A percentile compares a stretch with the other conserved stretches of the same genome.
Evolutionary conservation across 495 filamentous ascomycete species (phyloP).

Genomic region (Daldinia caldariorum): DNA sequence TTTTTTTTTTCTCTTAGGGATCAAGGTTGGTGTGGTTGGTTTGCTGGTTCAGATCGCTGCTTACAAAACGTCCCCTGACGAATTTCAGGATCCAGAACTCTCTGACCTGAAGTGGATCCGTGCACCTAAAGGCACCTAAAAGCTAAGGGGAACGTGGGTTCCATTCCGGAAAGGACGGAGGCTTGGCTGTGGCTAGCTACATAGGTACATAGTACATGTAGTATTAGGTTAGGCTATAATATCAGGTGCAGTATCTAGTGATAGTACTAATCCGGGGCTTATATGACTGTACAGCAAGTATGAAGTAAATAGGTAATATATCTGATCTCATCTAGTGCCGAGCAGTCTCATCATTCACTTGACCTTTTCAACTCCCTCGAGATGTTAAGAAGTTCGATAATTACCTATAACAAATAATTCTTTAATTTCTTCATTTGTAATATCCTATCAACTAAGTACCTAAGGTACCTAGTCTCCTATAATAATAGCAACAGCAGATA

Average conservation of each 20-base stretch:
- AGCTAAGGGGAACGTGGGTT: neutral
- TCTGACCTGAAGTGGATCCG: constrained; percentile 3
- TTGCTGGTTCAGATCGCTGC: neutral
- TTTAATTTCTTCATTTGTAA: neutral
- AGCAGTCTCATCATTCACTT: neutral
- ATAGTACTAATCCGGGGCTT: neutral
- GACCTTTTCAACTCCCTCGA: neutral
- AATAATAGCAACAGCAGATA: neutral
- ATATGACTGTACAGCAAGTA: neutral
- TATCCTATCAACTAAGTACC: neutral
- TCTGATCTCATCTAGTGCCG: neutral
- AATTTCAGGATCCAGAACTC: constrained; percentile 4
- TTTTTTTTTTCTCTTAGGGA: constrained; percentile 15
- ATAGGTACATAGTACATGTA: too few relatives aligned
- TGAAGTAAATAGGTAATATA: neutral
- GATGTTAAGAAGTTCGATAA: neutral
- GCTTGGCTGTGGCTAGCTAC: constrained; percentile 18
- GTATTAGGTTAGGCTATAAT: too few relatives aligned
- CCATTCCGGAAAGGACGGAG: neutral
- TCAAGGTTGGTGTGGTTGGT: neutral
- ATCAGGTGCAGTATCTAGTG: too few relatives aligned
- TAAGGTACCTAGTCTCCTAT: neutral
- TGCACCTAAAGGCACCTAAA: too few relatives aligned
- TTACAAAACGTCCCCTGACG: constrained; percentile 8
- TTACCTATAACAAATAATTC: neutral